A percentile compares a stretch with the other conserved stretches of the same genome.
These are phyloP conservation scores for Aspergillus wentii DNA, from an alignment of 495 filamentous ascomycete genomes.

Conservation along the genomic window DNA sequence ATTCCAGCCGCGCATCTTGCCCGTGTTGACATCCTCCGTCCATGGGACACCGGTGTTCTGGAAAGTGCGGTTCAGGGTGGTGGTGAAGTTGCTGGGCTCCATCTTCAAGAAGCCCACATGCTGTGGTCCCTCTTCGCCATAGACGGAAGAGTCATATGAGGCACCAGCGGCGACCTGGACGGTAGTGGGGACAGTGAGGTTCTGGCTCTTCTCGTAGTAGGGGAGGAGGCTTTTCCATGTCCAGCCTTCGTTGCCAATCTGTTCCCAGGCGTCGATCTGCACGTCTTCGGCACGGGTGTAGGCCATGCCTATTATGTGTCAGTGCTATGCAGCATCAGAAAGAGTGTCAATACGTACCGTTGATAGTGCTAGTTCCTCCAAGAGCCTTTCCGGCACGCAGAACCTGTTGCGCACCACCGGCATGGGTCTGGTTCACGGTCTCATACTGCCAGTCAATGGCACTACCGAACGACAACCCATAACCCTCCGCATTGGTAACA, in stretches of 20 bases:
- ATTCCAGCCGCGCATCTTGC: slow-evolving; percentile 18
- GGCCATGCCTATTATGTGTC: too few species aligned
- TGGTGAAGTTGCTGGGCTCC: neutral
- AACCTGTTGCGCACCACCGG: slow-evolving; percentile 3
- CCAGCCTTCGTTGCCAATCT: slow-evolving; percentile 24
- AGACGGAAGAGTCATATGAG: neutral
- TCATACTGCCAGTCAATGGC: slow-evolving; percentile 16
- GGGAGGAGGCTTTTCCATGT: slow-evolving; percentile 26
- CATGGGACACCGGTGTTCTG: slow-evolving; percentile 14
- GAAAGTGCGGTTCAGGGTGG: slow-evolving; percentile 12
- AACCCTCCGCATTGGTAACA: slow-evolving; percentile 4
- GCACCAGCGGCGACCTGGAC: slow-evolving; percentile 13
- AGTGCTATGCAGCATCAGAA: too few species aligned
- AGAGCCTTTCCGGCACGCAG: slow-evolving; percentile 5
- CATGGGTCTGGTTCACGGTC: slow-evolving; percentile 14
- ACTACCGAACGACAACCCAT: slow-evolving; percentile 6
- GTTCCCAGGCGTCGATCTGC: slow-evolving; percentile 24
- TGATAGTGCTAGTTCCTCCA: neutral
- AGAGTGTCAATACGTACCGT: slow-evolving; percentile 8
- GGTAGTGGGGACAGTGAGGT: slow-evolving; percentile 12
- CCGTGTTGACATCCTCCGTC: slow-evolving; percentile 17
- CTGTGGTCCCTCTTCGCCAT: neutral
- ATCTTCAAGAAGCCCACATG: neutral
- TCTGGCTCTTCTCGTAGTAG: slow-evolving; percentile 24
- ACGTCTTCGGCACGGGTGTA: slow-evolving; percentile 17